Evolutionary conservation across 345 rosid species (phyloP), one percentile per base, ranked within the genome.

Genomic region (Carallia brachiata): DNA sequence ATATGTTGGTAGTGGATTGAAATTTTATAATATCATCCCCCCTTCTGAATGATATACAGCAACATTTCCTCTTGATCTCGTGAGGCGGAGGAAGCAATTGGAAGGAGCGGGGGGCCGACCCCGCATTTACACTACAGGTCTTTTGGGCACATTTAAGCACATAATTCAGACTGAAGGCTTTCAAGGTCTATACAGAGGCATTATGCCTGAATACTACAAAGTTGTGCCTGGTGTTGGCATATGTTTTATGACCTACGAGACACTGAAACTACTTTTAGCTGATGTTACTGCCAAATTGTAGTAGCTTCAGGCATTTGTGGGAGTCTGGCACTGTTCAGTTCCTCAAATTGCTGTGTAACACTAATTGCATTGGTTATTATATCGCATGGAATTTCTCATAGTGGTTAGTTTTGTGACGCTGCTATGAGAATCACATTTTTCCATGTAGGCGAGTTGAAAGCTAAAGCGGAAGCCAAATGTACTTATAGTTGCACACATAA

Each of bases 61-160:
- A 17, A 92, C 96, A 62, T 95, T 89, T 73, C 99, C 99, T 15
- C 68, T 95, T 62, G 99, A 95, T 77, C 99, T 95, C 13, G 97
- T 95, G 81, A 83, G 99, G 80, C 84, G 99, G 73, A 80, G 99
- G 73, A 92, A 86, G 94, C 98, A 95, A 69, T 76, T 95, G 76
- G 98, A 95, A 89, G 99, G 99, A 70, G 97, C 85, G 5, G 97
- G 91, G 62, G 98, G 99, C 50, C 86, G 85, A 73, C 96, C 98
- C 23, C 83, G 90, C 63, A 86, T 95, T 36, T 95, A 95, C 61
- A 88, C 74, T 9, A 77, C 90, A 0, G 91, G 99, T n/a, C 77
- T 96, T 74, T 62, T 82, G 5, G 96, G 97, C 57, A 87, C 89
- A 40, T 89, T 92, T 72, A 72, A 82, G 76, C 94, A 86, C 72